These are phyloP conservation scores for Zymoseptoria brevis DNA, from an alignment of 2,329 filamentous ascomycete species.

Conservation along the genomic window DNA sequence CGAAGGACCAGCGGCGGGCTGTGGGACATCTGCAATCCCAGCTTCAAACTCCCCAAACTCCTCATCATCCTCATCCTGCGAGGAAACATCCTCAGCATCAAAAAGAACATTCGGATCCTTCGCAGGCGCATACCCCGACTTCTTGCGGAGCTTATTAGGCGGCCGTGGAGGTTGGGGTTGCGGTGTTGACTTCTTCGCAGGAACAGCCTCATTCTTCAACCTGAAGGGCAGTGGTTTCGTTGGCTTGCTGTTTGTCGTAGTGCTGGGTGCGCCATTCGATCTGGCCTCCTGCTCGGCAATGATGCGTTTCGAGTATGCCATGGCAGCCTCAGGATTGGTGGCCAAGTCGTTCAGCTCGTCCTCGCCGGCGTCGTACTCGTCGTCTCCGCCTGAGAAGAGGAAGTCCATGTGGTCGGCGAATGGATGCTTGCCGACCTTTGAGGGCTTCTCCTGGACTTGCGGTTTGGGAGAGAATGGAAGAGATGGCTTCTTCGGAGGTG, in stretches of 20 bases:
- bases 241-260: conserved; percentile 3
- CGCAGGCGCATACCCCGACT: conserved; percentile 18
- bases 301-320: conserved; percentile 29
- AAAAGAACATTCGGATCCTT: conserved; percentile 26
- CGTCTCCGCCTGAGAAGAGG: conserved; percentile 26
- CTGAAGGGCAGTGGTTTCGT: conserved; percentile 1
- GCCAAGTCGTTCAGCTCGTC: conserved; percentile 28
- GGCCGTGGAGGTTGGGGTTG: conserved; percentile 5
- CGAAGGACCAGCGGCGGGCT: not conserved
- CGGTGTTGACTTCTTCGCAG: not conserved
- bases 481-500: conserved; percentile 1
- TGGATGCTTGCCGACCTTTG: conserved; percentile 22
- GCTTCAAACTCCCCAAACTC: conserved; percentile 31
- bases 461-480: conserved; percentile 6
- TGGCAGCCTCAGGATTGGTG: conserved; percentile 28
- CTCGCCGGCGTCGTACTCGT: conserved; percentile 29
- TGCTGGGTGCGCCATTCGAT: not conserved
- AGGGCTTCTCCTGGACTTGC: conserved; percentile 2
- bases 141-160: conserved; percentile 21
- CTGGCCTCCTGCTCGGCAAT: conserved; percentile 21
- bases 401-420: conserved; percentile 30
- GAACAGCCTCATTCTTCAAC: not conserved
- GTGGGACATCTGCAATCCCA: not conserved
- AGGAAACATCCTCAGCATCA: conserved; percentile 25
- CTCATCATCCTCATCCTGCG: conserved; percentile 19